phyloP scores from a whole-genome alignment of 23 red algal genomes.

The Porphyridium purpureum region DNA sequence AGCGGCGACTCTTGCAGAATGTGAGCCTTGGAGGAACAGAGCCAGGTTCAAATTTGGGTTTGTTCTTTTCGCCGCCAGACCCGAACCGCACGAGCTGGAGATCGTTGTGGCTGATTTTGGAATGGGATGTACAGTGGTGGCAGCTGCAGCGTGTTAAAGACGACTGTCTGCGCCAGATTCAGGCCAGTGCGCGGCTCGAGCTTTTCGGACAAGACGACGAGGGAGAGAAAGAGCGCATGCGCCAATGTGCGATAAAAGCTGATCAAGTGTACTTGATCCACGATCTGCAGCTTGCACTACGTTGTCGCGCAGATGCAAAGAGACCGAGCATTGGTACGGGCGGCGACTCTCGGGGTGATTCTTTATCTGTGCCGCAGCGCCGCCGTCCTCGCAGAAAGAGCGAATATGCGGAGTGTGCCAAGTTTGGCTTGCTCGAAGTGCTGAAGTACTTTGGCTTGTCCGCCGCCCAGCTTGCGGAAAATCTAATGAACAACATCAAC shows the following conservation, averaged over 20 bases:
- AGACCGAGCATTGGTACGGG: background rate
- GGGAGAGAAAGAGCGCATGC: background rate
- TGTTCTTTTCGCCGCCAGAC: slow-evolving; percentile 18
- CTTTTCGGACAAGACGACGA: background rate
- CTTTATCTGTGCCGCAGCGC: slow-evolving; percentile 2
- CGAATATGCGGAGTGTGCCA: slow-evolving; percentile 21
- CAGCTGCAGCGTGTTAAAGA: slow-evolving; percentile 2
- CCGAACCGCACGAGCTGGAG: slow-evolving; percentile 48
- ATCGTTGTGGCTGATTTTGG: slow-evolving; percentile 46
- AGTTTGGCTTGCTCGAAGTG: slow-evolving; percentile 28
- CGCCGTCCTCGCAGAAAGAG: slow-evolving; percentile 25
- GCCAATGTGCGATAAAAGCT: no score
- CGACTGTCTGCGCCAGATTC: slow-evolving; percentile 11
- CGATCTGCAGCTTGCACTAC: slow-evolving; percentile 20
- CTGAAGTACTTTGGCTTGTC: slow-evolving; percentile 30
- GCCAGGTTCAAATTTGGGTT: slow-evolving; percentile 23
- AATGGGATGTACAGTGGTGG: slow-evolving; percentile 47
- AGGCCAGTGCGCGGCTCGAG: slow-evolving; percentile 2
- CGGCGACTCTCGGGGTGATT: slow-evolving; percentile 1
- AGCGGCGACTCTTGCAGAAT: slow-evolving; percentile 8
- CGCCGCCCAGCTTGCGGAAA: slow-evolving; percentile 47
- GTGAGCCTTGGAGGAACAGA: slow-evolving; percentile 4
- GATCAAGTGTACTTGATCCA: slow-evolving; percentile 16
- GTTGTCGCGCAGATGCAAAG: background rate
- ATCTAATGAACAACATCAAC: slow-evolving; percentile 13